Conservation (phyloP, 1,139 yeast genomes). For the Pneumocystis murina region DNA sequence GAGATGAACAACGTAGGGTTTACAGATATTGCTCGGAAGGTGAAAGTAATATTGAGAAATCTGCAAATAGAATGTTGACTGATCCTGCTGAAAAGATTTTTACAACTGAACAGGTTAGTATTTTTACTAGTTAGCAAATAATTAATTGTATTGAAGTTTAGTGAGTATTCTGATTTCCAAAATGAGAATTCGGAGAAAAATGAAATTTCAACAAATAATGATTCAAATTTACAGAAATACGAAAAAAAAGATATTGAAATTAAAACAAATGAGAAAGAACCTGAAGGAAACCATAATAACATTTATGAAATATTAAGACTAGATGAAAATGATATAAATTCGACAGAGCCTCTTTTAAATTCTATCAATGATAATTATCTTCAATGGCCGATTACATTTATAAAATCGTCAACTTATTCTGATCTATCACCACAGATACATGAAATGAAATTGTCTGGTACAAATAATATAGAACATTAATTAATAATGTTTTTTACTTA, state of each 20-base stretch:
- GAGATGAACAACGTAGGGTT: not conserved
- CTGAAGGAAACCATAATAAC: not conserved
- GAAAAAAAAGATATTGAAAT: not conserved
- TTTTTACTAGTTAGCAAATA: not conserved
- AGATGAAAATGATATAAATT: not conserved
- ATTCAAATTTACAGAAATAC: not conserved
- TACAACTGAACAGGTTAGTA: not conserved
- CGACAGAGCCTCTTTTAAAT: not conserved
- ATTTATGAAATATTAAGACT: not conserved
- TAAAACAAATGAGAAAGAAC: not conserved
- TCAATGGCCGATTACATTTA: not conserved
- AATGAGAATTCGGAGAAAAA: not conserved
- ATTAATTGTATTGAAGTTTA: not conserved
- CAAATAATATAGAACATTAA: not conserved
- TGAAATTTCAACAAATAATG: not conserved
- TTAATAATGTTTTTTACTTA: not conserved
- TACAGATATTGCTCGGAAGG: not conserved
- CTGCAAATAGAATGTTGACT: not conserved
- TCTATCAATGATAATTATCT: not conserved
- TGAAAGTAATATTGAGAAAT: not conserved
- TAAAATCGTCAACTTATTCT: not conserved
- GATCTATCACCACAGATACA: not conserved
- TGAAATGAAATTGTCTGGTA: not conserved
- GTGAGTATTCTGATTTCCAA: not conserved
- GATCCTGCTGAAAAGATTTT: not conserved